Evolutionary conservation across 1,139 yeast species (phyloP).

Genomic region (Eremothecium sinecaudum): DNA sequence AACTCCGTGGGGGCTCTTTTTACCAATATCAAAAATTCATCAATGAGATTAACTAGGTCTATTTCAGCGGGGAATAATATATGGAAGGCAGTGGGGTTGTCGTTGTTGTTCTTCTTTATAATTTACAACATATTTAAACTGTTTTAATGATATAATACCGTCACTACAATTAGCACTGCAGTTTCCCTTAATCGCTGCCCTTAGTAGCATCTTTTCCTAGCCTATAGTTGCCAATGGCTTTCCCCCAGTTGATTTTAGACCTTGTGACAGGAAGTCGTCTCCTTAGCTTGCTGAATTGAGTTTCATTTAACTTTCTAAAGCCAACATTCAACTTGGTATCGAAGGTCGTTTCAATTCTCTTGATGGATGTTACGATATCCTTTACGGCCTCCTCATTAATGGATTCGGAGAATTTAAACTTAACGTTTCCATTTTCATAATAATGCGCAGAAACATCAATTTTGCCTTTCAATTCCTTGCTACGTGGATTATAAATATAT

Average conservation of each 20-base stretch:
- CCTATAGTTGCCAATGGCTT: conserved; percentile 80
- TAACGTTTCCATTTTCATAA: conserved; percentile 92
- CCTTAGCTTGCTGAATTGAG: conserved; percentile 72
- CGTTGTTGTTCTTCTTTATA: conserved; percentile 52
- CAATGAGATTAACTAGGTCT: conserved; percentile 55
- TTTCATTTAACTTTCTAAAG: conserved; percentile 67
- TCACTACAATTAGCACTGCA: background rate
- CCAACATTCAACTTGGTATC: conserved; percentile 54
- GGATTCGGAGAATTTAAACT: conserved; percentile 51
- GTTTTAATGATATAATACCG: conserved; percentile 25
- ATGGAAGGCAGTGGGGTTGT: conserved; percentile 48
- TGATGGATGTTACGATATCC: conserved; percentile 41
- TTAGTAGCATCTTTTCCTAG: conserved; percentile 73
- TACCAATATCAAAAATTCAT: conserved; percentile 54
- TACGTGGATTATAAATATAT: conserved; percentile 39
- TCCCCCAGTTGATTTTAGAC: conserved; percentile 91
- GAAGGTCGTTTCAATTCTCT: conserved; percentile 48
- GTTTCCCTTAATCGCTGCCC: conserved; percentile 20
- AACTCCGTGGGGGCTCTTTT: conserved; percentile 54
- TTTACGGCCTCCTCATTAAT: conserved; percentile 24
- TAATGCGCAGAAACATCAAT: conserved; percentile 74
- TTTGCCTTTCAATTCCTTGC: conserved; percentile 40
- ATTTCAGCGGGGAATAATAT: conserved; percentile 48
- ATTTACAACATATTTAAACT: conserved; percentile 59
- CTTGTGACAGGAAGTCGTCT: conserved; percentile 88